Conservation (phyloP, 805 yeast genomes). For the Kuraishia borneana region DNA sequence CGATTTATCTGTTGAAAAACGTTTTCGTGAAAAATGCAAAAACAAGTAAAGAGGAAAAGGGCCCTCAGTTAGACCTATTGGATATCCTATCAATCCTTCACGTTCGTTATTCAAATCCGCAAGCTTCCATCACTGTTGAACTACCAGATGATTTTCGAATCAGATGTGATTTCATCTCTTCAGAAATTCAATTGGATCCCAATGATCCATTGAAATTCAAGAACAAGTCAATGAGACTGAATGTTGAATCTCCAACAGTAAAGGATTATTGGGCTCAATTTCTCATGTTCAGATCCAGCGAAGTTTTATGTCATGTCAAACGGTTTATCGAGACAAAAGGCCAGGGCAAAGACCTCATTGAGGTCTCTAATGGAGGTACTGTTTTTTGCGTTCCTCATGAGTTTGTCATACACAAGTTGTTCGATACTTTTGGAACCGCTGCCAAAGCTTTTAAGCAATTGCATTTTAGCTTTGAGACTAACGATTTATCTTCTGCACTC, state of each 20-base stretch:
- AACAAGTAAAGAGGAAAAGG: background rate
- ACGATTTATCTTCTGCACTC: slow-evolving; percentile 24
- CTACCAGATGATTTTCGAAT: slow-evolving; percentile 39
- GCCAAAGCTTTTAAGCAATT: slow-evolving; percentile 59
- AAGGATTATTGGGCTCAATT: slow-evolving; percentile 39
- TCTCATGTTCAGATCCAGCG: slow-evolving; percentile 14
- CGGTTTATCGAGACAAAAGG: slow-evolving; percentile 5
- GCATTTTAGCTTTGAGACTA: slow-evolving; percentile 32
- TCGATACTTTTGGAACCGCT: slow-evolving; percentile 65
- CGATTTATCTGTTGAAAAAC: slow-evolving; percentile 31
- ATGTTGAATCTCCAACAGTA: slow-evolving; percentile 41
- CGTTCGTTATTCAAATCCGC: slow-evolving; percentile 7
- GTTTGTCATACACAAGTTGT: slow-evolving; percentile 64
- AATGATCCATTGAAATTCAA: slow-evolving; percentile 9
- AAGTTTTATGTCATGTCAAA: slow-evolving; percentile 1
- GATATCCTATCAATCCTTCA: background rate
- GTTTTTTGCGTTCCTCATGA: slow-evolving; percentile 59
- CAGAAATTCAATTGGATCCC: slow-evolving; percentile 10
- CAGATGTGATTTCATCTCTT: slow-evolving; percentile 29
- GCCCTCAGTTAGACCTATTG: slow-evolving; percentile 2
- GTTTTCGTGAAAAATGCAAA: slow-evolving; percentile 12
- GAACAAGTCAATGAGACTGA: slow-evolving; percentile 24
- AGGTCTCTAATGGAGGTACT: slow-evolving; percentile 22
- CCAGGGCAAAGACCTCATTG: slow-evolving; percentile 9
- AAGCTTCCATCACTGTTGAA: slow-evolving; percentile 17